Percentiles rank a stretch among this genome's conserved stretches.
phyloP scores from a whole-genome alignment of 495 filamentous ascomycete species.

The Hyaloscypha hepaticicola region DNA sequence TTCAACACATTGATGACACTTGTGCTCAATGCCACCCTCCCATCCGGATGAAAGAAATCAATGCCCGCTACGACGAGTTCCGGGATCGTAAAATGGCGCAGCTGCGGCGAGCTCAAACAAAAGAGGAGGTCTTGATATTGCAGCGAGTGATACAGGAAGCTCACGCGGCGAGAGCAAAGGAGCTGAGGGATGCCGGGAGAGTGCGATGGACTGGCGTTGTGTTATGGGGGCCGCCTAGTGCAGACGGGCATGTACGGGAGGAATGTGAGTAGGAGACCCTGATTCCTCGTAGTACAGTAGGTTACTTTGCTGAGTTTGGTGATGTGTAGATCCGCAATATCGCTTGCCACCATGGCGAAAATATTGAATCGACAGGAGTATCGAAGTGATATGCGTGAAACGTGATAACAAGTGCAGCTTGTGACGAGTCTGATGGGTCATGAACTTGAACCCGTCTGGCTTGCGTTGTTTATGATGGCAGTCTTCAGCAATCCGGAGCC shows the following conservation, averaged over 20 bases:
- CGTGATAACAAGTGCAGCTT: neutral
- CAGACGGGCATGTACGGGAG: neutral
- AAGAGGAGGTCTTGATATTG: neutral
- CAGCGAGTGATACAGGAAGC: constrained; percentile 5
- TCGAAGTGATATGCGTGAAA: neutral
- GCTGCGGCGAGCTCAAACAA: constrained; percentile 19
- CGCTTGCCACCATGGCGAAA: constrained; percentile 4
- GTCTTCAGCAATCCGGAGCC: constrained; percentile 13
- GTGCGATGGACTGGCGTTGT: constrained; percentile 26
- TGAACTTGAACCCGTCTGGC: neutral
- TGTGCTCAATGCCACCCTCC: constrained; percentile 33
- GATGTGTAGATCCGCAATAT: constrained; percentile 1
- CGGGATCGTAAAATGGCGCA: constrained; percentile 19
- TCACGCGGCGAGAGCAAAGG: neutral
- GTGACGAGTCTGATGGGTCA: neutral
- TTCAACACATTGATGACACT: constrained; percentile 26
- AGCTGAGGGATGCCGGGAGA: constrained; percentile 15
- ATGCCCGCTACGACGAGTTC: constrained; percentile 6
- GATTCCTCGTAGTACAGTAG: constrained; percentile 1
- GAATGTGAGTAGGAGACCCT: neutral
- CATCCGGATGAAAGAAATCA: constrained; percentile 16
- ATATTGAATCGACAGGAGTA: neutral
- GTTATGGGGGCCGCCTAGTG: constrained; percentile 7
- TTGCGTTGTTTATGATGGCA: constrained; percentile 18
- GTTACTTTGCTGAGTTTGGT: constrained; percentile 16